phyloP scores from a whole-genome alignment of 179 eudicot species.

The Heliamphora ciliata region DNA sequence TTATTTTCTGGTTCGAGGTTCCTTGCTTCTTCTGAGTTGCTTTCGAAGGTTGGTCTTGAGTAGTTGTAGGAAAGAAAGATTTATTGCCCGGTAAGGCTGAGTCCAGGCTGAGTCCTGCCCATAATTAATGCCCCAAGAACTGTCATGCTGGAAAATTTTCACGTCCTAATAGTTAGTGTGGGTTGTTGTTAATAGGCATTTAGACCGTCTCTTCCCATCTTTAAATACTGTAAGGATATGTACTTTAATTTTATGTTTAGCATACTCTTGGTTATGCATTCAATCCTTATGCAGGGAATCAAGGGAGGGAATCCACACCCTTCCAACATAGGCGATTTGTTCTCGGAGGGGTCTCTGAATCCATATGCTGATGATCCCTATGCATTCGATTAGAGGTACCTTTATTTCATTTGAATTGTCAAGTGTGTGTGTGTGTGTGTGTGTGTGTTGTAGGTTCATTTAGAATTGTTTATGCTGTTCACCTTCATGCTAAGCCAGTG shows the following conservation, averaged over 20 bases:
- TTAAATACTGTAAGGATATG: neutral
- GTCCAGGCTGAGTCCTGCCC: neutral
- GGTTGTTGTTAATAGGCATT: neutral
- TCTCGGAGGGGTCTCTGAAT: constrained; percentile 89
- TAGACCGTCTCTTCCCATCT: neutral
- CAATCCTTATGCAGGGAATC: constrained; percentile 39
- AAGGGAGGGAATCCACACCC: constrained; percentile 42
- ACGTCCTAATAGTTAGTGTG: neutral
- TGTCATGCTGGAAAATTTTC: constrained; percentile 6
- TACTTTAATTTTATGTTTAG: neutral
- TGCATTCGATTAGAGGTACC: constrained; percentile 80
- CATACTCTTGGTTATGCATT: neutral
- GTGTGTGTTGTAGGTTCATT: neutral
- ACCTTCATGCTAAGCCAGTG: neutral
- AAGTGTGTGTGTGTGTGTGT: too few relatives aligned
- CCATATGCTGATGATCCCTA: constrained; percentile 98
- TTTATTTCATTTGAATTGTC: neutral
- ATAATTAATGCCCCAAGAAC: neutral
- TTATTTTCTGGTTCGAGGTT: neutral
- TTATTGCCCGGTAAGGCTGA: neutral
- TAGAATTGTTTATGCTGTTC: constrained; percentile 3
- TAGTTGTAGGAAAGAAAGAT: neutral
- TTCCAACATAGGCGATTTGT: constrained; percentile 73
- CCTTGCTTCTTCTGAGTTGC: constrained; percentile 8
- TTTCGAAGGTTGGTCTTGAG: constrained; percentile 3